Evolutionary conservation across 345 rosid species (phyloP).

Genomic region (Lumnitzera racemosa): DNA sequence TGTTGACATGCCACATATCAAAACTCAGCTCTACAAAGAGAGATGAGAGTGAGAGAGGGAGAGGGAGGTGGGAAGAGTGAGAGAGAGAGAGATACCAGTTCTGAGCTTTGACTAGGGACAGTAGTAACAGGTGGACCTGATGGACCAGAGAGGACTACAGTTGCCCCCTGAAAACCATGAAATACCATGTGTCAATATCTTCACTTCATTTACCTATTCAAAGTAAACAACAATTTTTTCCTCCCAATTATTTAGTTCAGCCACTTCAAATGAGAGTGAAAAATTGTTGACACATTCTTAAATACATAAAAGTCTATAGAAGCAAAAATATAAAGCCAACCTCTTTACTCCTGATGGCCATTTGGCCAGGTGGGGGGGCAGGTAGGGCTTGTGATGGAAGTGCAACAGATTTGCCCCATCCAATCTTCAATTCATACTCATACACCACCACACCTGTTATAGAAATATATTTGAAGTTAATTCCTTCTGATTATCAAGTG

Average conservation of each 20-base stretch:
- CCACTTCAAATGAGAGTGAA: neutral
- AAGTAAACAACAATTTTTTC: neutral
- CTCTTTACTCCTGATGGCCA: conserved; percentile 99
- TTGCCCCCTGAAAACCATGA: conserved; percentile 61
- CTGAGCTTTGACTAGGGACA: conserved; percentile 79
- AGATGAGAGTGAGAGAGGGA: no score
- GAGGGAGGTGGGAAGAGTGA: neutral
- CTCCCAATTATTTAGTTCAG: neutral
- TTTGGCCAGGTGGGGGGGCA: conserved; percentile 85
- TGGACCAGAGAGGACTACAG: conserved; percentile 91
- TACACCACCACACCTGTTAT: conserved; percentile 81
- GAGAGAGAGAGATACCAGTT: conserved; percentile 50
- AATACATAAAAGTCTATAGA: neutral
- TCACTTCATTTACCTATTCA: neutral
- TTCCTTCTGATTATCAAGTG: neutral
- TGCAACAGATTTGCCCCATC: conserved; percentile 99
- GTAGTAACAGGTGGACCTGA: conserved; percentile 94
- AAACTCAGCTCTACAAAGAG: no score
- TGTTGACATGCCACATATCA: no score
- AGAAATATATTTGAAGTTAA: neutral
- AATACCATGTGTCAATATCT: conserved; percentile 6
- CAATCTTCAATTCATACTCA: conserved; percentile 93
- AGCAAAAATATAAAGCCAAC: conserved; percentile 24
- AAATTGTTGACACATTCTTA: neutral
- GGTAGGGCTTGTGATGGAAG: conserved; percentile 98